Evolutionary conservation across 805 yeast genomes (phyloP), one percentile per base, ranked within the genome.

Genomic region (Metschnikowia sp.): DNA sequence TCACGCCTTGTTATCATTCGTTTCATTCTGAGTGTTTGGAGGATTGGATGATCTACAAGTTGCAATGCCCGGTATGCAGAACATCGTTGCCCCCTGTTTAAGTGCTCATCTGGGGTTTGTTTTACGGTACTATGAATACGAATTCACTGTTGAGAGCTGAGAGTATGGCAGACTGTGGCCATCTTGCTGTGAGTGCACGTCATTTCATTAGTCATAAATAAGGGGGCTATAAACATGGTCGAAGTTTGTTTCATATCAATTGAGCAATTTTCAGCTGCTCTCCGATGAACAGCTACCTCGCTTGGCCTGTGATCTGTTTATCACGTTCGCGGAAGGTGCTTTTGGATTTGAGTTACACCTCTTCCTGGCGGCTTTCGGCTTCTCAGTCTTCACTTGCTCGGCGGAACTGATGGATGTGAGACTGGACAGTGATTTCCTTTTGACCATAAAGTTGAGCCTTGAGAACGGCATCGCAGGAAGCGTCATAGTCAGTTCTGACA

Each of bases 11-110:
- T 65, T 75, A 82, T 36, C 98, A 91, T 63, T 81, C 89, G 9
- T 92, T 90, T 77, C 97, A 91, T 61, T 78, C 88, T 2, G 83
- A 79, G n/a, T 91, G 98, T 68, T 70, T 92, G 53, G 95, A 88
- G 61, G 81, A 78, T 52, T 92, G 97, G 97, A 89, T 92, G 97
- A 80, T 83, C 63, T 86, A 88, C 62, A 88, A 90, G 58, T 67
- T 92, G 42, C 96, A 90, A 60, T 92, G 98, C 67, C 98, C 98
- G 0, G 91, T 90, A 7, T 92, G 98, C 66, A 77, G 97, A 59
- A 80, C 81, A 47, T 78, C 88, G 19, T 69, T 92, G 36, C 97
- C 97, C 2, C 96, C 97, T 1, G 69, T 86, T 13, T 54, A 11
- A 15, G 8, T n/a, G 22, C 22, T 15, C 1, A 6, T 7, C 4